A percentile compares a stretch with the other conserved stretches of the same genome.
Conservation (phyloP, 1,284 basidiomycete genomes). For the Butyriboletus appendiculatus region DNA sequence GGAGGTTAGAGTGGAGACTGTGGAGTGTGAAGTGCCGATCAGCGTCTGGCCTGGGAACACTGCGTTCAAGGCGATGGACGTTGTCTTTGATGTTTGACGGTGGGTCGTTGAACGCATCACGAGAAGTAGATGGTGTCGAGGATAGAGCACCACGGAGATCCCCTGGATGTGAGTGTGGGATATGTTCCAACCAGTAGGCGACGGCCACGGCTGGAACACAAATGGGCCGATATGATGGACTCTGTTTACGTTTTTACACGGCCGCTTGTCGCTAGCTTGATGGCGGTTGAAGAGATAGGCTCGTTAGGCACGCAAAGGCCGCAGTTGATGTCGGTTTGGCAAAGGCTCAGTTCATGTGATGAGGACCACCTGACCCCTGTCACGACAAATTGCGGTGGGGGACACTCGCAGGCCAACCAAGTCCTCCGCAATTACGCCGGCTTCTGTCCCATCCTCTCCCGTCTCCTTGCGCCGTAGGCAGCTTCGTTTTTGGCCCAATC, state of each 20-base stretch:
- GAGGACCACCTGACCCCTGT: conserved; percentile 18
- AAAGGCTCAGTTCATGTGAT: conserved; percentile 2
- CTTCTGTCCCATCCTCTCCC: not conserved
- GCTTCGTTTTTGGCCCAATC: not conserved
- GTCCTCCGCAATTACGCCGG: not conserved
- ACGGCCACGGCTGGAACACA: no score
- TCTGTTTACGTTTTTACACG: no score
- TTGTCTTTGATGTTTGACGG: conserved; percentile 71
- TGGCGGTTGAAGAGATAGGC: not conserved
- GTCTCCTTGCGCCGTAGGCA: not conserved
- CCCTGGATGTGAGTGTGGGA: no score
- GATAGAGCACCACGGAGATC: no score
- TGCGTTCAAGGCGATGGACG: conserved; percentile 78
- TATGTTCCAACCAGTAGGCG: no score
- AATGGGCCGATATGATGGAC: no score
- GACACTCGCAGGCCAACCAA: not conserved
- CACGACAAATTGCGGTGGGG: conserved; percentile 16
- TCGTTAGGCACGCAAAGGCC: conserved; percentile 4
- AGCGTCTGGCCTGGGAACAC: conserved; percentile 88
- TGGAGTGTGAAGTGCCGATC: conserved; percentile 92
- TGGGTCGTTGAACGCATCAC: not conserved
- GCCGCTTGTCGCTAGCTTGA: no score
- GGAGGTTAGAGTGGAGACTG: conserved; percentile 71
- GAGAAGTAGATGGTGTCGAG: no score
- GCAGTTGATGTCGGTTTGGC: conserved; percentile 6